phyloP scores from a whole-genome alignment of 73 alveolate genomes.

The Strombidium stylifer region DNA sequence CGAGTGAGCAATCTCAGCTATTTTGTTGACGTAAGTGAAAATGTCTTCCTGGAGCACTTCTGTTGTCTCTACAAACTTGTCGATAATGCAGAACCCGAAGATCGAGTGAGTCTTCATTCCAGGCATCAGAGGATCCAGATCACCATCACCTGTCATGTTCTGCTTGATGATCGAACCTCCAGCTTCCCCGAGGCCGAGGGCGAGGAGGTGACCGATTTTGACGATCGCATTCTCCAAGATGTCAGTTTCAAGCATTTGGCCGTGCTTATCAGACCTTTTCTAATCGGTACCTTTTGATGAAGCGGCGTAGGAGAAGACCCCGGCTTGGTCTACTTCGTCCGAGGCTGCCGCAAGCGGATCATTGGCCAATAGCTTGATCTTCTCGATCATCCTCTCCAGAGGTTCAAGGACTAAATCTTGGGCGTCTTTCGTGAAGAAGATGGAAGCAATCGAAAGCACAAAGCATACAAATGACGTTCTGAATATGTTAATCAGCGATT shows the following conservation, averaged over 20 bases:
- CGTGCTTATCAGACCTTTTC: conserved; percentile 1
- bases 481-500: conserved; percentile 16
- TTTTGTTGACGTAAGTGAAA: conserved; percentile 87
- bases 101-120: conserved; percentile 74
- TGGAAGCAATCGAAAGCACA: conserved; percentile 58
- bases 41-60: conserved; percentile 76
- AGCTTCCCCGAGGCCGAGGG: conserved; percentile 80
- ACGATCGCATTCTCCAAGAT: conserved; percentile 70
- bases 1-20: conserved; percentile 83
- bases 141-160: conserved; percentile 69
- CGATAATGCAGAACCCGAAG: conserved; percentile 90
- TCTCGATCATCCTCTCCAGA: conserved; percentile 70
- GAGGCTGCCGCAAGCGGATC: conserved; percentile 66
- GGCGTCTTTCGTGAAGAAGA: conserved; percentile 62
- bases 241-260: conserved; percentile 62
- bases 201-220: conserved; percentile 78
- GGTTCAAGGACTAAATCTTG: conserved; percentile 65
- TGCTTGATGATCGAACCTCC: conserved; percentile 74
- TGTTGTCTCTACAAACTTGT: conserved; percentile 85
- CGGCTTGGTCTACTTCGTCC: conserved; percentile 60
- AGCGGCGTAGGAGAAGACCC: conserved; percentile 13
- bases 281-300: not conserved
- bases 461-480: conserved; percentile 62
- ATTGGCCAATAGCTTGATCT: conserved; percentile 58
- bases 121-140: conserved; percentile 73